These are phyloP conservation scores for Lumnitzera racemosa DNA, from an alignment of 345 rosid species.

Conservation along the genomic window DNA sequence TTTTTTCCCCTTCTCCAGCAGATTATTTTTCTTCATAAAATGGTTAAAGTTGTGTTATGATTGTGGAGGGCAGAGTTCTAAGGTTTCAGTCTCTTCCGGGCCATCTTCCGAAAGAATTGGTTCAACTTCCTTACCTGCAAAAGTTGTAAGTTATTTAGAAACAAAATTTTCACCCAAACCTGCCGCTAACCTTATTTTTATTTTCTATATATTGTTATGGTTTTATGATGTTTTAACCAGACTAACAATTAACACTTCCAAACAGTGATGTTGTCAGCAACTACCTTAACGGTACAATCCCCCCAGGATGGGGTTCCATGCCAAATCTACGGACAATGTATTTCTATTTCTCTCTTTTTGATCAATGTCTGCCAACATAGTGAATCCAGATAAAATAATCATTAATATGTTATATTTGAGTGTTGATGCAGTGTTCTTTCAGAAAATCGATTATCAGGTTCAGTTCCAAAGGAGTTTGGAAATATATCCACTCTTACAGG, in stretches of 20 bases:
- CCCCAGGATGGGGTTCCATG: conserved; percentile 15
- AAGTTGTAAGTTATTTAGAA: neutral
- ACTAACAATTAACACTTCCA: neutral
- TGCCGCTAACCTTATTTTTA: neutral
- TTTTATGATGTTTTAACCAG: neutral
- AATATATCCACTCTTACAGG: neutral
- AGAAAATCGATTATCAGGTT: neutral
- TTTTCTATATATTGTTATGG: neutral
- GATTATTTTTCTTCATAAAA: no score
- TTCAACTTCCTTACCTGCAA: neutral
- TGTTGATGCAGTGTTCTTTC: neutral
- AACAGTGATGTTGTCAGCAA: conserved; percentile 12
- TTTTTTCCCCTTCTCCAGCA: no score
- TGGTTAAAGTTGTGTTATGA: no score
- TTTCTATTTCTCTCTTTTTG: neutral
- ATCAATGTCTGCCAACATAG: neutral
- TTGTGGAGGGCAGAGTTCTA: neutral
- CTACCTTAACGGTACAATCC: conserved; percentile 19
- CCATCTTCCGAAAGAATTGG: neutral
- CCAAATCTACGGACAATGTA: conserved; percentile 5
- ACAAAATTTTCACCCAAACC: neutral
- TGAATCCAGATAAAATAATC: neutral
- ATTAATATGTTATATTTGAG: neutral
- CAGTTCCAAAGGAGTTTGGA: neutral
- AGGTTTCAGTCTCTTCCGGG: neutral